Percentiles rank a stretch among this genome's conserved stretches.
phyloP scores from a whole-genome alignment of 257 asterid genomes.

The Nicotiana attenuata region DNA sequence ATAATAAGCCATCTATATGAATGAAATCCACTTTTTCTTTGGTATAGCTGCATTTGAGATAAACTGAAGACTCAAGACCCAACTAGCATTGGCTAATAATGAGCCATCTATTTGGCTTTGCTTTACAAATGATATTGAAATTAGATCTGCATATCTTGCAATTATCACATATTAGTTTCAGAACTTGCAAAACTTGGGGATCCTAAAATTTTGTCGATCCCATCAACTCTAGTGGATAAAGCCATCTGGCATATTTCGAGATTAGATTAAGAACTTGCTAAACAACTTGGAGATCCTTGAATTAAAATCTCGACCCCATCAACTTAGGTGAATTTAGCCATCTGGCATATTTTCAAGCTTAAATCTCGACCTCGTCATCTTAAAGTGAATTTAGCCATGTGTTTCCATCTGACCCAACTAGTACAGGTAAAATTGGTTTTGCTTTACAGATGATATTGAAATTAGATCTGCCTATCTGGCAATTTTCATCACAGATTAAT shows the following conservation, averaged over 20 bases:
- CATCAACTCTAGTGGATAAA: background rate
- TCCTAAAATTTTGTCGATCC: background rate
- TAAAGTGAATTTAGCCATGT: no score
- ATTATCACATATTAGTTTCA: background rate
- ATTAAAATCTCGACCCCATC: background rate
- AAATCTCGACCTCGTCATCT: no score
- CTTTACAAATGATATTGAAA: background rate
- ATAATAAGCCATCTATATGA: background rate
- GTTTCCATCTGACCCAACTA: no score
- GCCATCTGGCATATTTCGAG: no score
- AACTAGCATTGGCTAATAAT: background rate
- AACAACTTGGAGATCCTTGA: background rate
- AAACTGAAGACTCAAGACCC: conserved; percentile 8
- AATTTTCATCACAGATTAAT: no score
- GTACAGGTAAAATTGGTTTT: no score
- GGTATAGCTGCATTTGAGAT: background rate
- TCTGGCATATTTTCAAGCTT: background rate
- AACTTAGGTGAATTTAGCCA: background rate
- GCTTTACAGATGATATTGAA: no score
- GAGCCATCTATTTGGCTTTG: background rate
- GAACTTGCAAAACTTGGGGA: background rate
- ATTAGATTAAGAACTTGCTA: background rate
- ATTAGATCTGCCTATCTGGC: no score
- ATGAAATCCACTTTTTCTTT: background rate
- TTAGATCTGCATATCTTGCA: background rate